A percentile compares a stretch with the other conserved stretches of the same genome.
These are phyloP conservation scores for Rhodotorula sp. DNA, from an alignment of 1,284 basidiomycete species.

Conservation along the genomic window DNA sequence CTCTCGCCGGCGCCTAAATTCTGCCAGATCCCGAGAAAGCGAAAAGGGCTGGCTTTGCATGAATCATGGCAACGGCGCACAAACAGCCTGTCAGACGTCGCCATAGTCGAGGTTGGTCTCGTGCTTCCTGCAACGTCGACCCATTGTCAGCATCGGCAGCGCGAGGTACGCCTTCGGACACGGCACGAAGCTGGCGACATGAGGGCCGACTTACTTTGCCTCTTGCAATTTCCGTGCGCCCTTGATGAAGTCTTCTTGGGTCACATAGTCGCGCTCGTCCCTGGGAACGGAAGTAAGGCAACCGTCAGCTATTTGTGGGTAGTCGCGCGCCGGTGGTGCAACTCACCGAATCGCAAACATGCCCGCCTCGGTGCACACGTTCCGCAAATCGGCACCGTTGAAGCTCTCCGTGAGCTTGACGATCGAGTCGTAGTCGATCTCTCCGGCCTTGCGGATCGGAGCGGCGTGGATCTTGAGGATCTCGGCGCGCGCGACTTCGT, in stretches of 20 bases:
- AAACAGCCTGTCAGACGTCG: background rate
- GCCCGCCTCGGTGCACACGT: constrained; percentile 96
- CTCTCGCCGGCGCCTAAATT: background rate
- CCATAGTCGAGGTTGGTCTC: constrained; percentile 30
- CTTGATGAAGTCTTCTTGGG: constrained; percentile 95
- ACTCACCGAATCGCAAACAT: constrained; percentile 89
- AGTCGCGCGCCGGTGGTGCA: too few species aligned
- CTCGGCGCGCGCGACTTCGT: constrained; percentile 89
- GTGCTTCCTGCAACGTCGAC: constrained; percentile 43
- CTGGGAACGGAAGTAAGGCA: constrained; percentile 1
- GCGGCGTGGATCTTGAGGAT: constrained; percentile 97
- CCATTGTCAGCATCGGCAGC: background rate
- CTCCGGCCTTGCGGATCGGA: constrained; percentile 90
- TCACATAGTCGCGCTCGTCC: constrained; percentile 71
- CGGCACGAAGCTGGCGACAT: background rate
- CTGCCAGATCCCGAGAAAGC: too few species aligned
- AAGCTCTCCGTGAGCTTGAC: constrained; percentile 95
- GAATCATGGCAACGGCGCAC: background rate
- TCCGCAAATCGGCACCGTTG: constrained; percentile 93
- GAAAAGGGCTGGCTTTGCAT: background rate
- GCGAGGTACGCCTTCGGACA: too few species aligned
- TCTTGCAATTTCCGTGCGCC: constrained; percentile 96
- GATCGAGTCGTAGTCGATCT: constrained; percentile 94
- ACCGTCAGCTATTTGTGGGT: background rate
- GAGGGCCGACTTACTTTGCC: constrained; percentile 1